phyloP scores from a whole-genome alignment of 2,329 filamentous ascomycete genomes.

The Catunica adiposa region DNA sequence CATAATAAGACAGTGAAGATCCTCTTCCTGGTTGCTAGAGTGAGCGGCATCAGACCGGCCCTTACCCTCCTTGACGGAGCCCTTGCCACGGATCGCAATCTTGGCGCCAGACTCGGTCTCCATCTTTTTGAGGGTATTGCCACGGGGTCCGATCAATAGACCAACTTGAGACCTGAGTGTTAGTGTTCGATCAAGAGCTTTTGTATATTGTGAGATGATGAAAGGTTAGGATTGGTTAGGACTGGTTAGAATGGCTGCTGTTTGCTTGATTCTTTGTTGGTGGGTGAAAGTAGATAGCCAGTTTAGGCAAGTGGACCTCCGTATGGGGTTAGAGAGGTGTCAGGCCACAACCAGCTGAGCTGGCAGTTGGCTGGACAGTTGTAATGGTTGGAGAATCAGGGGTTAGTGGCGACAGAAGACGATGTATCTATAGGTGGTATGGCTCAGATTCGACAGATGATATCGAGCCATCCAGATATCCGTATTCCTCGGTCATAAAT shows the following conservation, averaged over 20 bases:
- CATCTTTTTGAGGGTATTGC: constrained; percentile 99
- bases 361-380: neutral
- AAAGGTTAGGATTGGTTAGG: neutral
- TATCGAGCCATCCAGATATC: neutral
- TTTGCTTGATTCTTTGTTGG: neutral
- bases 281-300: neutral
- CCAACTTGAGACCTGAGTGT: constrained; percentile 97
- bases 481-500: neutral
- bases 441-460: neutral
- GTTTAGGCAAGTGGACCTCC: neutral
- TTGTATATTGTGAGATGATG: neutral
- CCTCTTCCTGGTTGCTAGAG: constrained; percentile 99
- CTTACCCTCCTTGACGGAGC: constrained; percentile 98
- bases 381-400: neutral
- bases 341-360: neutral
- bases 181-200: constrained; percentile 44
- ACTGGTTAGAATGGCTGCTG: too few species aligned
- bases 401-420: neutral
- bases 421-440: neutral
- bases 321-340: neutral
- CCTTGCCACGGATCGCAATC: constrained; percentile 98
- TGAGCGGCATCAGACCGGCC: constrained; percentile 97
- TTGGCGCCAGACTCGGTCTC: constrained; percentile 93
- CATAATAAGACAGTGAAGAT: constrained; percentile 98
- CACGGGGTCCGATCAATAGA: constrained; percentile 98